Percentiles rank a stretch among this genome's conserved stretches.
Conservation (phyloP, 1,139 yeast genomes). For the Protomyces arabidopsidicola region DNA sequence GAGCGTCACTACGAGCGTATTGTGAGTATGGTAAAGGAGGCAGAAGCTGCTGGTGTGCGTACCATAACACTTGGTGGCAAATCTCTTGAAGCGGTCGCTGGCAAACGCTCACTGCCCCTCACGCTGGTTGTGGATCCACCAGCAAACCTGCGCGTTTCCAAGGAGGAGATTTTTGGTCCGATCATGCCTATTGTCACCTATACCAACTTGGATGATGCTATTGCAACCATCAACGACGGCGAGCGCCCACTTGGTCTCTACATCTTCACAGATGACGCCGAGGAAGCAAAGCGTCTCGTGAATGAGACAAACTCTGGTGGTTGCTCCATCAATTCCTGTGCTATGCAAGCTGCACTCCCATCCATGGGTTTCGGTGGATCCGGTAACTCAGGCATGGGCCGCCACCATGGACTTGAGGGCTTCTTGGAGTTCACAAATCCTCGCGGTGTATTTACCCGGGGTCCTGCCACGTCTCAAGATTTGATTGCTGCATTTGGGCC, state of each 20-base stretch:
- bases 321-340: slow-evolving; percentile 63
- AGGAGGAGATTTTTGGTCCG: slow-evolving; percentile 79
- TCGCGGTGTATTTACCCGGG: slow-evolving; percentile 54
- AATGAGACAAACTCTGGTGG: slow-evolving; percentile 68
- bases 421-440: slow-evolving; percentile 71
- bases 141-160: background rate
- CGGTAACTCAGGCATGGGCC: slow-evolving; percentile 68
- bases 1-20: slow-evolving; percentile 54
- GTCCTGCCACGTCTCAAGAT: background rate
- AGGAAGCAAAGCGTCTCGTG: slow-evolving; percentile 44
- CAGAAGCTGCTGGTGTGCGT: slow-evolving; percentile 49
- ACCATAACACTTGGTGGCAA: slow-evolving; percentile 53
- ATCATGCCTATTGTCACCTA: slow-evolving; percentile 68
- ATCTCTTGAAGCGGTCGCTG: slow-evolving; percentile 47
- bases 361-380: slow-evolving; percentile 88
- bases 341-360: slow-evolving; percentile 66
- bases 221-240: slow-evolving; percentile 50
- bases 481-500: slow-evolving; percentile 5
- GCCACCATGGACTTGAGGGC: slow-evolving; percentile 72
- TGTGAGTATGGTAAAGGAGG: slow-evolving; percentile 44
- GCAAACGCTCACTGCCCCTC: slow-evolving; percentile 67
- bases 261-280: slow-evolving; percentile 47
- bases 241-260: slow-evolving; percentile 86
- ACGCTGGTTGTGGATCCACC: slow-evolving; percentile 41
- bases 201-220: slow-evolving; percentile 47